phyloP scores from a whole-genome alignment of 257 asterid genomes.

The Jaltomata sinuosa region DNA sequence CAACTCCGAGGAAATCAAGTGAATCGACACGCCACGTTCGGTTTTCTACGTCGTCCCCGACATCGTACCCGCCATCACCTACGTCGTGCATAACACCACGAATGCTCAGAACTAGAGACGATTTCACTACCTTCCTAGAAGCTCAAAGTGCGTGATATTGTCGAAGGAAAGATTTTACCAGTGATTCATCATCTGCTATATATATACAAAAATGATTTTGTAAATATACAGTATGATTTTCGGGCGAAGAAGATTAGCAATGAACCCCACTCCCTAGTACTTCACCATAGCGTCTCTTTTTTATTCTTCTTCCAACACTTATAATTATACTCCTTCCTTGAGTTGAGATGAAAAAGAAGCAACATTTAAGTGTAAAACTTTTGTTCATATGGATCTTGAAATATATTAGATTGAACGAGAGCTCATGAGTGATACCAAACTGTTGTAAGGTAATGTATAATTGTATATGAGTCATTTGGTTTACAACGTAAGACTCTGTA shows the following conservation, averaged over 20 bases:
- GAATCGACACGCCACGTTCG: conserved; percentile 58
- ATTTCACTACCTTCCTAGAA: conserved; percentile 55
- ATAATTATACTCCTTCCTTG: too few species aligned
- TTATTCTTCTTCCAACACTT: background rate
- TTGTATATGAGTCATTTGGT: background rate
- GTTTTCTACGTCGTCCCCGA: conserved; percentile 46
- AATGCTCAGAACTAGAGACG: conserved; percentile 43
- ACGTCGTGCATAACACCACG: conserved; percentile 42
- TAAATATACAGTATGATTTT: background rate
- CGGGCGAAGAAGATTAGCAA: background rate
- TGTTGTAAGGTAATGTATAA: background rate
- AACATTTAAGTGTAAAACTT: background rate
- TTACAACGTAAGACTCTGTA: background rate
- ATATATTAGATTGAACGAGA: background rate
- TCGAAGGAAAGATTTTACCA: background rate
- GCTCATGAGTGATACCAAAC: background rate
- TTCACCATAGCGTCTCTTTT: background rate
- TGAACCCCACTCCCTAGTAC: background rate
- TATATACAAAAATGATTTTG: background rate
- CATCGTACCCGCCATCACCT: conserved; percentile 29
- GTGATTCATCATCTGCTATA: background rate
- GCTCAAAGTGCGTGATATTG: conserved; percentile 48
- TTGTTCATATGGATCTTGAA: background rate
- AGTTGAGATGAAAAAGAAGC: too few species aligned
- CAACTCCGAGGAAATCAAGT: conserved; percentile 13